A percentile compares a stretch with the other conserved stretches of the same genome.
Evolutionary conservation across 2,329 filamentous ascomycete species (phyloP).

Genomic region (Huntiella abstrusa): DNA sequence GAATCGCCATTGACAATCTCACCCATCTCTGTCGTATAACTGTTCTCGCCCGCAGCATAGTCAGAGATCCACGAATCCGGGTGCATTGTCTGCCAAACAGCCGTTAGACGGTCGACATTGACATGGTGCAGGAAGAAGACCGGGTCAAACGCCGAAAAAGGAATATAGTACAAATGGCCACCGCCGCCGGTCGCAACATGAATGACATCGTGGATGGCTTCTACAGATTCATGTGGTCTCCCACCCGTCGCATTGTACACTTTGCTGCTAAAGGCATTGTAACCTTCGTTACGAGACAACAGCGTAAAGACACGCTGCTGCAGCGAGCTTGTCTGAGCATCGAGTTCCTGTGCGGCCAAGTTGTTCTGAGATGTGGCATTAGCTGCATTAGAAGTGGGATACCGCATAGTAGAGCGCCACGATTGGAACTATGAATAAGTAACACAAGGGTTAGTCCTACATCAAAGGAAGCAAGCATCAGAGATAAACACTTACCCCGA

Average conservation of each 20-base stretch:
- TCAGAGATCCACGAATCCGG: slow-evolving; percentile 47
- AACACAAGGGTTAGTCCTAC: background rate
- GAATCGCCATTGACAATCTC: slow-evolving; percentile 35
- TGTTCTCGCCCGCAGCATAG: slow-evolving; percentile 32
- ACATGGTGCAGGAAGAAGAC: slow-evolving; percentile 61
- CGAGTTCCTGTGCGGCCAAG: slow-evolving; percentile 31
- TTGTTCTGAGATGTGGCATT: slow-evolving; percentile 35
- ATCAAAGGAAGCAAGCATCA: background rate
- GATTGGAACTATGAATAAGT: slow-evolving; percentile 28
- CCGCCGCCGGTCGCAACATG: slow-evolving; percentile 38
- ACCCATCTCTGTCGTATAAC: slow-evolving; percentile 39
- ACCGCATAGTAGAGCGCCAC: slow-evolving; percentile 42
- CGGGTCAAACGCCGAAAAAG: slow-evolving; percentile 61
- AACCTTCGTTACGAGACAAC: slow-evolving; percentile 48
- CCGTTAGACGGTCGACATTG: slow-evolving; percentile 56
- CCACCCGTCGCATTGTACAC: slow-evolving; percentile 33
- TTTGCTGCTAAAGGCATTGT: slow-evolving; percentile 51
- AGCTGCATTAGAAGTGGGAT: slow-evolving; percentile 23
- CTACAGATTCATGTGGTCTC: slow-evolving; percentile 41
- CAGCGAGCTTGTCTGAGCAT: slow-evolving; percentile 33
- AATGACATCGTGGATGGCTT: slow-evolving; percentile 44
- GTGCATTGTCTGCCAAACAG: slow-evolving; percentile 60
- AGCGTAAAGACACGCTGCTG: slow-evolving; percentile 48
- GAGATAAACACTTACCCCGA: slow-evolving; percentile 30
- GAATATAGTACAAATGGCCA: slow-evolving; percentile 52